These are phyloP conservation scores for Quercus engelmannii DNA, from an alignment of 306 rosid species.

Conservation along the genomic window DNA sequence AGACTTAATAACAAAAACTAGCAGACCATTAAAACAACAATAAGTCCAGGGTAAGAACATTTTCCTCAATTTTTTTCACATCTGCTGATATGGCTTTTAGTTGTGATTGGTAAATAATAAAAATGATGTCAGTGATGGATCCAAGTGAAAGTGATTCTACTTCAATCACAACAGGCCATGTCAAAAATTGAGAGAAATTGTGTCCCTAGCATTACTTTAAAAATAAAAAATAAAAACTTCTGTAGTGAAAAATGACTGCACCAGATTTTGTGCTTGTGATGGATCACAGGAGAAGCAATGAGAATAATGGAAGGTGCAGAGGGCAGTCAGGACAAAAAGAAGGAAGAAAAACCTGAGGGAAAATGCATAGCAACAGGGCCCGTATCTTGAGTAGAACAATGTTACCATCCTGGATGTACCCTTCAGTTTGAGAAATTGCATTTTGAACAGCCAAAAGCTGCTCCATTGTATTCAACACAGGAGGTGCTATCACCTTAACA, in stretches of 20 bases:
- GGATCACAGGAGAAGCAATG: background rate
- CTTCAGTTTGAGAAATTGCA: constrained; percentile 75
- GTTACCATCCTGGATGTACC: constrained; percentile 69
- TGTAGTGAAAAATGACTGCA: background rate
- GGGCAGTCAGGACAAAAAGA: background rate
- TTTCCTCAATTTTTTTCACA: no score
- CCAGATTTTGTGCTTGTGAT: background rate
- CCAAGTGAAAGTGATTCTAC: no score
- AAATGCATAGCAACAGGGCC: constrained; percentile 66
- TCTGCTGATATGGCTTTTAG: no score
- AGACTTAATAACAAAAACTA: constrained; percentile 1
- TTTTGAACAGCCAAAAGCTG: constrained; percentile 94
- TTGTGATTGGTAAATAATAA: no score
- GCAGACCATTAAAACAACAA: background rate
- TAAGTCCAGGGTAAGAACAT: no score
- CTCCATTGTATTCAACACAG: constrained; percentile 85
- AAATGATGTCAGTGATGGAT: no score
- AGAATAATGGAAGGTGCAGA: background rate
- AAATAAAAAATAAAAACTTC: background rate
- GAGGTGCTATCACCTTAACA: constrained; percentile 76
- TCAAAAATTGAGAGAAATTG: no score
- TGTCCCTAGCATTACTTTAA: no score
- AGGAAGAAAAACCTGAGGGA: constrained; percentile 76
- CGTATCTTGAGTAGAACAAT: constrained; percentile 80
- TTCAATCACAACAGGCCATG: no score